Evolutionary conservation across 2,329 filamentous ascomycete genomes (phyloP), one percentile per base, ranked within the genome.

Genomic region (Monosporascus sp.): DNA sequence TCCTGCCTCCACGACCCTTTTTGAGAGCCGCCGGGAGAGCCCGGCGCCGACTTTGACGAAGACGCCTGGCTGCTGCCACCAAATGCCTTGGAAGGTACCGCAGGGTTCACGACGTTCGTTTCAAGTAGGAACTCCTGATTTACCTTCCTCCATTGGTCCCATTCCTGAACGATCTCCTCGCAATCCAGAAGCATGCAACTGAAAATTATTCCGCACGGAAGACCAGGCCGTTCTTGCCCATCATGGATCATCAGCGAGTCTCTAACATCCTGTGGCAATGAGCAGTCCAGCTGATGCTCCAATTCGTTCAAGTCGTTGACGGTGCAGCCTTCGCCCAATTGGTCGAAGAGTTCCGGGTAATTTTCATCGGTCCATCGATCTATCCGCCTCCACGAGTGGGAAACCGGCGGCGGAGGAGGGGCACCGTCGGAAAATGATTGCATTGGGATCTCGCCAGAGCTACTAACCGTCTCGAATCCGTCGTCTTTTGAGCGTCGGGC

Each of bases 91-190:
- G 85, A 78, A 3, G 89, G 85, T 20, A 82, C 75, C 17, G 85
- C 77, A 5, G 88, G 84, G 52, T 73, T 85, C 67, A 69, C 76
- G 60, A 75, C 78, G 64, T 71, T 74, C 48, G 70, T 83, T 68
- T 83, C 78, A 43, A 82, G 78, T 54, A 97, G 79, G 69, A 89
- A 96, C 66, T 97, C 90, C 54, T 93, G 85, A 67, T 96, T 96
- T 57, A 99, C 94, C 58, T 83, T 85, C 63, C 90, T 86, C 94
- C 94, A 99, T 67, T 96, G 95, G 64, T 89, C 88, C 90, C 93
- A 97, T 69, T 99, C 94, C 70, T 97, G 91, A 22, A 96, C 87
- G 62, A 99, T 96, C 68, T 99, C 94, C 71, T 99, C 94, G 67
- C 94, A 97, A 70, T 99, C 94, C 53, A 99, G 82, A 58, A 99